phyloP scores from a whole-genome alignment of 352 stramenopile genomes.

The Phytophthora niederhauseri region DNA sequence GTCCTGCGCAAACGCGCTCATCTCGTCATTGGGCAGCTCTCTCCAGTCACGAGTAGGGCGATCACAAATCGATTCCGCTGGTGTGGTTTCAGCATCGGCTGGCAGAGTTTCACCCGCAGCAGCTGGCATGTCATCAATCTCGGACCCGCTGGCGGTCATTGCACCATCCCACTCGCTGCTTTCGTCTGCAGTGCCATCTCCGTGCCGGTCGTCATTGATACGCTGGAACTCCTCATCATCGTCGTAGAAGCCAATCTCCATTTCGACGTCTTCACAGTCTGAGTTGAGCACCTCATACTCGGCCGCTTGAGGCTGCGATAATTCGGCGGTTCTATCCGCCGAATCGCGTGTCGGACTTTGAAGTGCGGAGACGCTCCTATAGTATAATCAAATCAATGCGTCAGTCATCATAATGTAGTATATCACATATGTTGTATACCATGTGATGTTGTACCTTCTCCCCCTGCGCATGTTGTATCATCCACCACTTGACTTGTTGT shows the following conservation, averaged over 20 bases:
- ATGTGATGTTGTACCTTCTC: not conserved
- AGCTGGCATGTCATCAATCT: too few relatives aligned
- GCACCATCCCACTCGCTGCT: too few relatives aligned
- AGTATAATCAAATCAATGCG: not conserved
- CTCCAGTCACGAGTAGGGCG: not conserved
- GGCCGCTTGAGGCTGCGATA: not conserved
- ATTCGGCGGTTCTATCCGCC: not conserved
- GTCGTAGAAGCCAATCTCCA: not conserved
- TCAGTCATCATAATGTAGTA: not conserved
- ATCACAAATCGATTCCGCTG: not conserved
- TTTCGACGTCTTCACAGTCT: not conserved
- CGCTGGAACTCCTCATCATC: not conserved
- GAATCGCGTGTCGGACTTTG: not conserved
- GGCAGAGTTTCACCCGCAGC: too few relatives aligned
- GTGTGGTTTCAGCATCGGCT: too few relatives aligned
- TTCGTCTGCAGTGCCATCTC: not conserved
- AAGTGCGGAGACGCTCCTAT: not conserved
- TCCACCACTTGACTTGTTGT: not conserved
- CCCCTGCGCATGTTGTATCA: not conserved
- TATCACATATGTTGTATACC: not conserved
- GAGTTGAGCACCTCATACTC: not conserved
- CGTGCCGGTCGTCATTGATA: not conserved
- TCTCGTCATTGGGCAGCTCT: not conserved
- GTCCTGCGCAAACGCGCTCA: not conserved
- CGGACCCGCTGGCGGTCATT: too few relatives aligned